Evolutionary conservation across 2,329 filamentous ascomycete genomes (phyloP), one percentile per base, ranked within the genome.

Genomic region (Nothophaeocryptopus gaeumannii): DNA sequence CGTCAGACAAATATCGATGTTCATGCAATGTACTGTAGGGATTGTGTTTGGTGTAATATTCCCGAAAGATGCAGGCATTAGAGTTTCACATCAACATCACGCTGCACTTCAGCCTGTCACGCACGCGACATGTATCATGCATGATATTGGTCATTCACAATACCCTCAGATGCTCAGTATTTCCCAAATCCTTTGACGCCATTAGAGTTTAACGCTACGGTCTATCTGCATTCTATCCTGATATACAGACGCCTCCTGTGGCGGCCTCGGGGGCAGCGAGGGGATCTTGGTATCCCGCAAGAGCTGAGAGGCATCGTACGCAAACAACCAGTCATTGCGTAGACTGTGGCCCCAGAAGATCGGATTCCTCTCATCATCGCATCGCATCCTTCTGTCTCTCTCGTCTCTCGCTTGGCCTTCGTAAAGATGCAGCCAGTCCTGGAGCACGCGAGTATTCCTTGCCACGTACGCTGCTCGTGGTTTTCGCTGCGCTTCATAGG

Each of bases 341-440:
- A 41, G 26, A 3, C 48, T 43, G 33, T 51, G 54, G 13, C 56
- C 63, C 64, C 62, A 67, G 45, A 65, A 67, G 9, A 67, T 63
- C 12, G 63, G 62, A 43, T 65, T 67, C 8, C 29, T 38, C 36
- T 54, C 41, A 29, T 58, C 50, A 35, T 64, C 58, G 11, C 55
- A 26, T 31, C 51, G 43, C 60, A 67, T 65, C 49, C 62, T 43
- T 30, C 55, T 40, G 51, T 68, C 64, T 13, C 62, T 51, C 37
- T 48, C 50, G 7, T 63, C 59, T 40, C 50, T 54, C 15, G 53
- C 60, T 1, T 58, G 48, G 1, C 65, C 63, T 45, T 67, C 64
- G 45, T 64, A 56, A 2, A 67, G 48, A 50, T 68, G 65, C 42
- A 63, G 51, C 63, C 60, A 65, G 20, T 65, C 61, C 42, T 68